Conservation (phyloP, 768 basidiomycete species). For the Russula lepida region DNA sequence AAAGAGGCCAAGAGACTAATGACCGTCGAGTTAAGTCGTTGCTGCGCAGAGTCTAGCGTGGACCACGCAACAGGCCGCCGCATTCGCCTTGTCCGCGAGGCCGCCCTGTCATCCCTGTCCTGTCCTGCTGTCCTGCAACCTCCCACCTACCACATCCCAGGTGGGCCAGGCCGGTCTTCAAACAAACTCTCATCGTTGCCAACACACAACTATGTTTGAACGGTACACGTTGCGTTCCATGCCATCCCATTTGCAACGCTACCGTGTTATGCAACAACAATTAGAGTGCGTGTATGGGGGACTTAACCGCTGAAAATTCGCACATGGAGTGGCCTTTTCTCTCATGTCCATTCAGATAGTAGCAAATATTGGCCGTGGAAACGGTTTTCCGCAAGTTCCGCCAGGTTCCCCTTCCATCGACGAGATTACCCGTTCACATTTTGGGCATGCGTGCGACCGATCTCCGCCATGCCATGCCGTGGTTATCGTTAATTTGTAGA, state of each 20-base stretch:
- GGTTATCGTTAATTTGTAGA: background rate
- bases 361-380: background rate
- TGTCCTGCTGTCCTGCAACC: background rate
- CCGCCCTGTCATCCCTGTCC: too few species aligned
- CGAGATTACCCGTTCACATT: background rate
- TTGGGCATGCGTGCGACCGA: slow-evolving; percentile 1
- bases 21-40: background rate
- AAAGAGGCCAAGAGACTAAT: background rate
- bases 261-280: background rate
- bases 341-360: background rate
- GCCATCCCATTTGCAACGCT: background rate
- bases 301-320: background rate
- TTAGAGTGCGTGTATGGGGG: background rate
- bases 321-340: background rate
- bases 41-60: too few species aligned
- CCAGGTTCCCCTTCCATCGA: slow-evolving; percentile 1
- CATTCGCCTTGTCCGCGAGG: too few species aligned
- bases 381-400: background rate
- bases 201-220: background rate
- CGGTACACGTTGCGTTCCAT: background rate
- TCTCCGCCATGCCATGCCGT: slow-evolving; percentile 4
- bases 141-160: background rate
- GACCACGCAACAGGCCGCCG: too few species aligned
- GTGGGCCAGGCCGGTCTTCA: background rate
- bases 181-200: background rate